Percentiles rank a stretch among this genome's conserved stretches.
Evolutionary conservation across 2,329 filamentous ascomycete genomes (phyloP).

Genomic region (Microsporum audouinii): DNA sequence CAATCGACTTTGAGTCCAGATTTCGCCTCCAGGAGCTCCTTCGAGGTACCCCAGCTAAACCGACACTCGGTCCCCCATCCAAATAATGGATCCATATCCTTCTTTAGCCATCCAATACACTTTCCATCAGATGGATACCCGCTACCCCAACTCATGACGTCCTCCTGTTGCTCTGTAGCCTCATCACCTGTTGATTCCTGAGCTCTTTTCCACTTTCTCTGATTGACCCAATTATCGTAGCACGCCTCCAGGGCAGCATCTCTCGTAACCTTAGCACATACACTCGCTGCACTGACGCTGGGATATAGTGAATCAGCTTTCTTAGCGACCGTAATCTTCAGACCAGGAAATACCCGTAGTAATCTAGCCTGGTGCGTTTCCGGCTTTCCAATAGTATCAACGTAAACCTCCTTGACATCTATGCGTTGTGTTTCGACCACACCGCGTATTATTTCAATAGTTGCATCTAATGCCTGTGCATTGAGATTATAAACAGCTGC

Average conservation of each 20-base stretch:
- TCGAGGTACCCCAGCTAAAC: slow-evolving; percentile 92
- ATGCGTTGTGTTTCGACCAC: slow-evolving; percentile 62
- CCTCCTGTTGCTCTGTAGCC: slow-evolving; percentile 17
- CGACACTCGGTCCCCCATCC: slow-evolving; percentile 89
- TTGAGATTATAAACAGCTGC: slow-evolving; percentile 72
- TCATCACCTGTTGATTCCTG: slow-evolving; percentile 17
- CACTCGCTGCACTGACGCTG: slow-evolving; percentile 82
- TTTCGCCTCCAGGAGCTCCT: slow-evolving; percentile 80
- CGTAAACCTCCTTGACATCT: slow-evolving; percentile 78
- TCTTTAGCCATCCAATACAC: slow-evolving; percentile 69
- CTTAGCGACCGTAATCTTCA: slow-evolving; percentile 65
- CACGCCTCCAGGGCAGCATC: slow-evolving; percentile 78
- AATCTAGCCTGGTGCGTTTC: slow-evolving; percentile 73
- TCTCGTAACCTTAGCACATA: slow-evolving; percentile 91
- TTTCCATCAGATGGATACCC: slow-evolving; percentile 84
- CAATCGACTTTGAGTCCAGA: slow-evolving; percentile 65
- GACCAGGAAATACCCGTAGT: slow-evolving; percentile 69
- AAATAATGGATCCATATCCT: slow-evolving; percentile 84
- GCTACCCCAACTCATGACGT: slow-evolving; percentile 61
- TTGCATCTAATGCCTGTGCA: slow-evolving; percentile 88
- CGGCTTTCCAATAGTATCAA: slow-evolving; percentile 85
- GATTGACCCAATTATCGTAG: slow-evolving; percentile 45
- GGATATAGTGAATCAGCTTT: slow-evolving; percentile 92
- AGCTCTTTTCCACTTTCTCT: slow-evolving; percentile 20
- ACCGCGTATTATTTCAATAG: slow-evolving; percentile 65